These are phyloP conservation scores for Coemansia sp. DNA, from an alignment of 192 early-diverging fungal genomes.

Conservation along the genomic window DNA sequence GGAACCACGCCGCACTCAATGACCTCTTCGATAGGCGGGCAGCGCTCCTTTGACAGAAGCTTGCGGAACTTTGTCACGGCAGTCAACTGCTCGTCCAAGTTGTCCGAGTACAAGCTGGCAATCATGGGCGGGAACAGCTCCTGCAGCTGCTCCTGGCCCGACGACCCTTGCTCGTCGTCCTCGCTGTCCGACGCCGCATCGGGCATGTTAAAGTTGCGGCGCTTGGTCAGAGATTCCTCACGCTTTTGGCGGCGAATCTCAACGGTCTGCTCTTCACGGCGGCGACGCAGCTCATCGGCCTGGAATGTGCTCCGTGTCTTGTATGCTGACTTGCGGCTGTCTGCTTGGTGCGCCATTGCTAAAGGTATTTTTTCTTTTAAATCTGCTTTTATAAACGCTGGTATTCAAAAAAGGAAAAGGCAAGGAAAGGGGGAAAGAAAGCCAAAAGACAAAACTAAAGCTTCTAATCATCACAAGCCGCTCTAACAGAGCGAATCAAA, in stretches of 20 bases:
- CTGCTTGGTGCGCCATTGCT: slow-evolving; percentile 2
- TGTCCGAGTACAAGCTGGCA: slow-evolving; percentile 71
- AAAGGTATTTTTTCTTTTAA: not conserved
- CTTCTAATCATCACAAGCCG: no score
- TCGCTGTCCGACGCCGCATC: slow-evolving; percentile 64
- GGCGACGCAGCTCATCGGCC: slow-evolving; percentile 87
- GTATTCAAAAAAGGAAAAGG: not conserved
- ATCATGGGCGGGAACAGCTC: slow-evolving; percentile 82
- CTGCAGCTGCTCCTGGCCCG: slow-evolving; percentile 66
- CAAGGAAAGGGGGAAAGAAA: not conserved
- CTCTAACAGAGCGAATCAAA: no score
- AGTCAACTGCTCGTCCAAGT: slow-evolving; percentile 75
- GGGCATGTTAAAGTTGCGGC: slow-evolving; percentile 74
- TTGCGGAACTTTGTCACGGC: slow-evolving; percentile 91
- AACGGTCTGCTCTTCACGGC: slow-evolving; percentile 88
- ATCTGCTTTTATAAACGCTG: slow-evolving; percentile 2
- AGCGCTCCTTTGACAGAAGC: slow-evolving; percentile 89
- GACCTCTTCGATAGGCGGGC: slow-evolving; percentile 96
- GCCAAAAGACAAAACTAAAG: not conserved
- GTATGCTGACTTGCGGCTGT: slow-evolving; percentile 58
- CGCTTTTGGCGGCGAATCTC: slow-evolving; percentile 96
- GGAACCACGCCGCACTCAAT: slow-evolving; percentile 92
- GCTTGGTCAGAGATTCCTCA: slow-evolving; percentile 90
- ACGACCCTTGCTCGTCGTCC: slow-evolving; percentile 72
- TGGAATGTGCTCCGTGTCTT: slow-evolving; percentile 87